These are phyloP conservation scores for Xylaria sp. DNA, from an alignment of 2,329 filamentous ascomycete species.

Conservation along the genomic window DNA sequence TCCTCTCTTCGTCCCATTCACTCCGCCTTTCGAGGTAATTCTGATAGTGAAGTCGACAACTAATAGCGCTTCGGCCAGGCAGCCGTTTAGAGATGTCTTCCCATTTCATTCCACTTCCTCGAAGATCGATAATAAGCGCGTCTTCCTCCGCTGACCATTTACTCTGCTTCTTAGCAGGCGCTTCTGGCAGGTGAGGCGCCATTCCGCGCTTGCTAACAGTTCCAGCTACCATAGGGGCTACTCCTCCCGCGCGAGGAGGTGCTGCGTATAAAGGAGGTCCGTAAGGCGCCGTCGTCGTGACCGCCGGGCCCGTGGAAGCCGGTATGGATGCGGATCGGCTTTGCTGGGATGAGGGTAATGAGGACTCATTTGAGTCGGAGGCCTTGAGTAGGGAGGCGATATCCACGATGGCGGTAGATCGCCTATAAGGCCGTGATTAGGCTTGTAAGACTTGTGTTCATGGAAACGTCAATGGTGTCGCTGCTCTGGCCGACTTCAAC, in stretches of 20 bases:
- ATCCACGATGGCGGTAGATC: conserved; percentile 83
- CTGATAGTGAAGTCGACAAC: conserved; percentile 93
- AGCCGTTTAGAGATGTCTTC: conserved; percentile 95
- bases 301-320: conserved; percentile 52
- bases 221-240: conserved; percentile 49
- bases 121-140: conserved; percentile 89
- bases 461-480: conserved; percentile 45
- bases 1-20: conserved; percentile 97
- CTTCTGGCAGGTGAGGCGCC: conserved; percentile 67
- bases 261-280: conserved; percentile 46
- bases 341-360: conserved; percentile 58
- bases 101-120: conserved; percentile 96
- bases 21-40: conserved; percentile 94
- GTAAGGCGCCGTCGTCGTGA: conserved; percentile 48
- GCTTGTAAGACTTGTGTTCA: conserved; percentile 49
- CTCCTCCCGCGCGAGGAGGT: conserved; percentile 44
- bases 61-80: conserved; percentile 91
- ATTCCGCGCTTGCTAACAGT: conserved; percentile 60
- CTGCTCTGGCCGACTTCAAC: conserved; percentile 38
- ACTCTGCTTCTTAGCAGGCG: conserved; percentile 91
- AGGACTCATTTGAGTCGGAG: conserved; percentile 78
- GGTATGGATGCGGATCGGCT: conserved; percentile 54
- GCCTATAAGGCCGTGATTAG: conserved; percentile 51
- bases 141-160: conserved; percentile 98
- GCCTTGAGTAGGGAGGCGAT: conserved; percentile 89